Evolutionary conservation across 1,284 basidiomycete genomes (phyloP), one percentile per base, ranked within the genome.

Genomic region (Irpex lacteus): DNA sequence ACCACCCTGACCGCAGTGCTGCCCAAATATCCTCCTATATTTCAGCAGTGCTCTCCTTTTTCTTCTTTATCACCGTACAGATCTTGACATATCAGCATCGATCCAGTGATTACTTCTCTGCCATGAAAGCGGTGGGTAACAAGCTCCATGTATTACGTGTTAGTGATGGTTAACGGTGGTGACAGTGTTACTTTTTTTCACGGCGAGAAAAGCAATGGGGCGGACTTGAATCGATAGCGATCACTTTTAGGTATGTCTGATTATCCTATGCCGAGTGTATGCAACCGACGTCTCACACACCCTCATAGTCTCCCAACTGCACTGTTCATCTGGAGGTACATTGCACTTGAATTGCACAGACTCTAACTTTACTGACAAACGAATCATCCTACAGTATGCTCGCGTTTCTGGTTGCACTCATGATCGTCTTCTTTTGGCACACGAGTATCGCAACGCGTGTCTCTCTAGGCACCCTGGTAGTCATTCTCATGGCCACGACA

Each of bases 301-400:
- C 18, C 52, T 8, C 36, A 4, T 49, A 64, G 70, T 49, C 68
- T 75, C 4, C 74, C 74, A 4, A 64, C 60, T 4, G 70, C 68
- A 0, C 63, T 73, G 37, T 73, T 75, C 60, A 64, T 71, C 5
- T 74, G 71, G 71, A 69, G 70, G 74, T 74, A 26, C 26, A 26
- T 26, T 26, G 26, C 26, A 26, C 26, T 26, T 26, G 26, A 26
- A 26, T 26, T 26, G 26, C 26, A 26, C n/a, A 13, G 11, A 32
- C 32, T 21, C 8, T 18, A 36, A 13, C 18, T 58, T 7, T 53
- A 19, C 47, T 26, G 26, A 26, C 26, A 26, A 26, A 26, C 26
- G 26, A 26, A 26, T 26, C 6, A 11, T 47, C 36, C 21, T 19
- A 38, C 47, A 71, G 70, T 18, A 67, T 69, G 66, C 49, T 63